Evolutionary conservation across 441 rosid species (phyloP).

Genomic region (Eugenia klotzschiana): DNA sequence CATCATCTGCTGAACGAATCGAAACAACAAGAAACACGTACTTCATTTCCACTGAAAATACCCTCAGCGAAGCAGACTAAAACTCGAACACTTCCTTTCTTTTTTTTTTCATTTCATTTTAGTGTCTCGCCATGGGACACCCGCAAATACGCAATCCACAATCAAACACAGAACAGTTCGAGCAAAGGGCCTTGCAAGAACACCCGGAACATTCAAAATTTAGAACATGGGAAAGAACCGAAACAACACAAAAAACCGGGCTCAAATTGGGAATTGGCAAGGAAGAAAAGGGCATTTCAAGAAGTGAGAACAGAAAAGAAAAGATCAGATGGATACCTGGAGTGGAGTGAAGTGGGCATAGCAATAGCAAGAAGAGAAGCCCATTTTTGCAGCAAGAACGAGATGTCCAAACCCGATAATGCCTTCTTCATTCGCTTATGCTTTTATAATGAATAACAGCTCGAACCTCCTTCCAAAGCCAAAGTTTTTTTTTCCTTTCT

Average conservation of each 20-base stretch:
- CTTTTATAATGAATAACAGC: neutral
- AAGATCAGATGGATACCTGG: constrained; percentile 16
- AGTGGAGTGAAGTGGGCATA: constrained; percentile 18
- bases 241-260: neutral
- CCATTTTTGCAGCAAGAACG: constrained; percentile 33
- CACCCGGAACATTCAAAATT: neutral
- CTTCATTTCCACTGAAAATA: neutral
- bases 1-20: neutral
- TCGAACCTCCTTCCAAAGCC: neutral
- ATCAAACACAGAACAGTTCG: neutral
- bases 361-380: constrained; percentile 30
- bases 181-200: neutral
- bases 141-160: neutral
- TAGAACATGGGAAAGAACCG: neutral
- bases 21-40: neutral
- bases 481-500: too few species aligned
- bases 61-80: neutral
- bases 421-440: constrained; percentile 30
- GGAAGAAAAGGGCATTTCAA: neutral
- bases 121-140: neutral
- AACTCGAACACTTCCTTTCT: neutral
- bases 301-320: neutral
- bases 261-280: neutral
- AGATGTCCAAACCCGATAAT: neutral
- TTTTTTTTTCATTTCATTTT: neutral